A percentile compares a stretch with the other conserved stretches of the same genome.
Conservation (phyloP, 805 yeast genomes). For the Suhomyces sp. region DNA sequence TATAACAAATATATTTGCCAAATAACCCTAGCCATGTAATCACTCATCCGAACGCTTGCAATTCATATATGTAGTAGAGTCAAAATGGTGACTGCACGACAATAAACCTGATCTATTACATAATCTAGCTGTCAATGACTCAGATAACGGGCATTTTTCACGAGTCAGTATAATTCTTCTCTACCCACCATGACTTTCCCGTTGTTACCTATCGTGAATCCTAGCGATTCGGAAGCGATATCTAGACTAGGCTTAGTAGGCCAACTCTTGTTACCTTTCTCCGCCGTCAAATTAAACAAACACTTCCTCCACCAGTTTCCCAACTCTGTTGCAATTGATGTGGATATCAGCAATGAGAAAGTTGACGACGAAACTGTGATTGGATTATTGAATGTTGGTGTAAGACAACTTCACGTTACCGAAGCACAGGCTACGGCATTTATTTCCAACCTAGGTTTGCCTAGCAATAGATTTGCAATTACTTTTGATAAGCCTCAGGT, state of each 20-base stretch:
- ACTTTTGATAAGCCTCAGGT: slow-evolving; percentile 10
- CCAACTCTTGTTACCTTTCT: slow-evolving; percentile 28
- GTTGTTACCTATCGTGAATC: slow-evolving; percentile 32
- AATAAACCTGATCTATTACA: not conserved
- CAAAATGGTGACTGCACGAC: not conserved
- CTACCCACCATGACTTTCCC: slow-evolving; percentile 35
- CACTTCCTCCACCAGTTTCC: slow-evolving; percentile 33
- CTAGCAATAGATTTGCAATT: slow-evolving; percentile 44
- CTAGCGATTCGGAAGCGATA: slow-evolving; percentile 13
- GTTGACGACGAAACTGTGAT: slow-evolving; percentile 38
- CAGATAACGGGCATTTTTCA: slow-evolving; percentile 1
- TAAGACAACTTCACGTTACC: slow-evolving; percentile 43
- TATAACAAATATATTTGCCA: too few species aligned
- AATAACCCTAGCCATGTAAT: not conserved
- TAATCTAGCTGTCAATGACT: not conserved
- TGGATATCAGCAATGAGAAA: slow-evolving; percentile 24
- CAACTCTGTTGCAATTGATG: slow-evolving; percentile 22
- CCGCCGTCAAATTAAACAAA: slow-evolving; percentile 26
- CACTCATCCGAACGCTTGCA: not conserved
- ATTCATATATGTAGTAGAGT: not conserved
- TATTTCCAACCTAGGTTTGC: slow-evolving; percentile 46
- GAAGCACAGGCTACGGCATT: slow-evolving; percentile 27
- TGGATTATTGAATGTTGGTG: slow-evolving; percentile 60
- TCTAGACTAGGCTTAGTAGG: slow-evolving; percentile 32
- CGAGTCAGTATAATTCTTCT: not conserved